A percentile compares a stretch with the other conserved stretches of the same genome.
Evolutionary conservation across 257 asterid genomes (phyloP).

Genomic region (Rehmannia glutinosa): DNA sequence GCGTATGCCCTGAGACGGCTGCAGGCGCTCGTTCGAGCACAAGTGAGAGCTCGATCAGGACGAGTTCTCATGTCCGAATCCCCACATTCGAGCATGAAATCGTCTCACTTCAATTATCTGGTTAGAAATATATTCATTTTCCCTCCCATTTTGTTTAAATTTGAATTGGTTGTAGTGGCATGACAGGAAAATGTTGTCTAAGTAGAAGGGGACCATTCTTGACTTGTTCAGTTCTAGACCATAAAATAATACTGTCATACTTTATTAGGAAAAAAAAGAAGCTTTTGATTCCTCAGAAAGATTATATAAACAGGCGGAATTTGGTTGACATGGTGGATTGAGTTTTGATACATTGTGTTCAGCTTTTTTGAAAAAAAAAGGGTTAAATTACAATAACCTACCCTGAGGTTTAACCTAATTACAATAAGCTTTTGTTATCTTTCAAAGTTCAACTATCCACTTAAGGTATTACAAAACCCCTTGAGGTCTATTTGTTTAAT

Average conservation of each 20-base stretch:
- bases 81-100: constrained; percentile 48
- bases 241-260: not conserved
- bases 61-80: constrained; percentile 45
- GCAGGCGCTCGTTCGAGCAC: constrained; percentile 63
- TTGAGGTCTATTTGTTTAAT: too few relatives aligned
- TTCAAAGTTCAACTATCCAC: too few relatives aligned
- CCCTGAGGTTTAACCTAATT: too few relatives aligned
- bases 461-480: too few relatives aligned
- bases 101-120: constrained; percentile 39
- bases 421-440: too few relatives aligned
- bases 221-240: constrained; percentile 3
- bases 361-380: not conserved
- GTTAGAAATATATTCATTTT: constrained; percentile 28
- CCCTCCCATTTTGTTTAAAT: constrained; percentile 21
- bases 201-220: constrained; percentile 29
- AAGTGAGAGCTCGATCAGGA: constrained; percentile 54
- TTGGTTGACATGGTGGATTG: not conserved
- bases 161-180: constrained; percentile 16
- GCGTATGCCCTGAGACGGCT: constrained; percentile 47
- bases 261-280: constrained; percentile 3
- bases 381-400: too few relatives aligned
- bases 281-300: not conserved
- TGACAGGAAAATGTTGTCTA: not conserved
- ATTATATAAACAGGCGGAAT: not conserved
- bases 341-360: not conserved